These are phyloP conservation scores for Phialophora chinensis DNA, from an alignment of 2,329 filamentous ascomycete genomes.

Conservation along the genomic window DNA sequence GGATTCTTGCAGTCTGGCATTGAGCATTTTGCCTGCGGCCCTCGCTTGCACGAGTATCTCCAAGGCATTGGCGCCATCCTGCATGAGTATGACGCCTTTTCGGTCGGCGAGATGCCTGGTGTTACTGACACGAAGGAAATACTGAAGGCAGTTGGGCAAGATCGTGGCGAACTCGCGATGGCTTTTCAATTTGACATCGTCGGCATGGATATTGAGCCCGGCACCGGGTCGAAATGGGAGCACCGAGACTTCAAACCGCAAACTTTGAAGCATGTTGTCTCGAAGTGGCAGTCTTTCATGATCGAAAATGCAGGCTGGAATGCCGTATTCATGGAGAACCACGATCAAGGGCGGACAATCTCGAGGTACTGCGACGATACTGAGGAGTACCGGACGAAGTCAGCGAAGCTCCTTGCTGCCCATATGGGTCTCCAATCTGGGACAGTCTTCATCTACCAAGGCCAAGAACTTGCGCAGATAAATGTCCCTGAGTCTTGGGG, in stretches of 20 bases:
- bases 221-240: constrained; percentile 51
- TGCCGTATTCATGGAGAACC: constrained; percentile 68
- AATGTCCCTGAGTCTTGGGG: constrained; percentile 60
- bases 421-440: constrained; percentile 57
- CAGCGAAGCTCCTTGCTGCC: constrained; percentile 63
- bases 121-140: constrained; percentile 44
- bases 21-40: constrained; percentile 45
- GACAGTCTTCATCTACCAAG: constrained; percentile 65
- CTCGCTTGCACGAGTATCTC: constrained; percentile 48
- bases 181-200: constrained; percentile 50
- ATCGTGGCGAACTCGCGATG: constrained; percentile 48
- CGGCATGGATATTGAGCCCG: constrained; percentile 40
- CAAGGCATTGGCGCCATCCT: constrained; percentile 47
- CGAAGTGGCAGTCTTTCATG: constrained; percentile 60
- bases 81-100: constrained; percentile 47
- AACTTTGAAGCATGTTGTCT: constrained; percentile 56
- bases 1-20: constrained; percentile 57
- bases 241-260: constrained; percentile 54
- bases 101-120: constrained; percentile 50
- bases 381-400: constrained; percentile 51
- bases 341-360: constrained; percentile 64
- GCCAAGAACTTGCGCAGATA: constrained; percentile 65
- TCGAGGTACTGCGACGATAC: constrained; percentile 59
- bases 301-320: constrained; percentile 59
- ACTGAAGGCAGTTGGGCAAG: constrained; percentile 45